Evolutionary conservation across 1,284 basidiomycete species (phyloP).

Genomic region (Megacollybia platyphylla): DNA sequence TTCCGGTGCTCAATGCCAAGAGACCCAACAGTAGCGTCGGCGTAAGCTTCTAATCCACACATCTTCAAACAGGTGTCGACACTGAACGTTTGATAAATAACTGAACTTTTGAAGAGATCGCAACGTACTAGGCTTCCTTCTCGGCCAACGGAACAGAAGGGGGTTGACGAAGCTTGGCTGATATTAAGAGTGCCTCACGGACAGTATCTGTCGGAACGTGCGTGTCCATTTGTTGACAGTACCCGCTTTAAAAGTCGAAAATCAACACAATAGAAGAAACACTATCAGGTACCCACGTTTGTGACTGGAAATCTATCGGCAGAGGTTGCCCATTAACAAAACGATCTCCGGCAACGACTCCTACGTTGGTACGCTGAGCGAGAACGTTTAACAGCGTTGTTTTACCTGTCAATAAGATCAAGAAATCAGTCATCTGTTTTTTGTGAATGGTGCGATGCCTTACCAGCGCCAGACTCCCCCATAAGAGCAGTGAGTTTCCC

Average conservation of each 20-base stretch:
- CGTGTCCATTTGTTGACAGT: constrained; percentile 70
- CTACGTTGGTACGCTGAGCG: constrained; percentile 60
- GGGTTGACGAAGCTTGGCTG: constrained; percentile 71
- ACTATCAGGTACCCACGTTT: constrained; percentile 27
- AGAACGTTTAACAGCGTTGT: constrained; percentile 52
- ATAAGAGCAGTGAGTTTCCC: constrained; percentile 63
- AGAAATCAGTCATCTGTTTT: background rate
- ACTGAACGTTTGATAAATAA: constrained; percentile 12
- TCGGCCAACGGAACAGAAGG: constrained; percentile 49
- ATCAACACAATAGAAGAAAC: background rate
- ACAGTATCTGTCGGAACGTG: constrained; percentile 61
- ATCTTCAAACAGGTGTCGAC: constrained; percentile 75
- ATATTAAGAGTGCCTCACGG: constrained; percentile 75
- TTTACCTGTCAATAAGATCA: constrained; percentile 16
- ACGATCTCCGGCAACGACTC: constrained; percentile 66
- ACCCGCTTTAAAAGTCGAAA: constrained; percentile 26
- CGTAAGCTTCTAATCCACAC: constrained; percentile 65
- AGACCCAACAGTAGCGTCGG: constrained; percentile 69
- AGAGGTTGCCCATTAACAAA: constrained; percentile 66
- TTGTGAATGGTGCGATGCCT: constrained; percentile 25
- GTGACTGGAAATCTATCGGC: constrained; percentile 62
- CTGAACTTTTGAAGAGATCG: background rate
- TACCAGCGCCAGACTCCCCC: constrained; percentile 46
- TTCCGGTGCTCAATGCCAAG: constrained; percentile 73
- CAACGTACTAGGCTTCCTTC: constrained; percentile 45